Conservation (phyloP, 2,329 filamentous ascomycete species). For the Penicillium sp. region DNA sequence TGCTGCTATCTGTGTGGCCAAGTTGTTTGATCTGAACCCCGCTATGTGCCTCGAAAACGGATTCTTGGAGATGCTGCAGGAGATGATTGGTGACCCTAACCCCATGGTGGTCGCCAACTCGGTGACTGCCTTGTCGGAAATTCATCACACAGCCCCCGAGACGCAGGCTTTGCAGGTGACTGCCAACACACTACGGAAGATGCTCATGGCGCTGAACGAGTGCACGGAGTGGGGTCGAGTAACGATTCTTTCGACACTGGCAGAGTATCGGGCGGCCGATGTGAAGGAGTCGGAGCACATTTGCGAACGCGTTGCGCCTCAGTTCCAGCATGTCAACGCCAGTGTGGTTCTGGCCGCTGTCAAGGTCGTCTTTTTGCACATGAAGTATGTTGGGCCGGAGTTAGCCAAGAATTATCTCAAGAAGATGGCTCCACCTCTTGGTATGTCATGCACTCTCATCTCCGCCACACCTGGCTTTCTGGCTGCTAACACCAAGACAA, state of each 20-base stretch:
- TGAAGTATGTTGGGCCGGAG: conserved; percentile 79
- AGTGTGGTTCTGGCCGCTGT: conserved; percentile 97
- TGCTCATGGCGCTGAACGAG: conserved; percentile 94
- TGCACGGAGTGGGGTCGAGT: conserved; percentile 98
- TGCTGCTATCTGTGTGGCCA: conserved; percentile 94
- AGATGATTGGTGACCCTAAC: conserved; percentile 95
- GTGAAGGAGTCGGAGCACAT: conserved; percentile 97
- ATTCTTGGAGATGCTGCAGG: conserved; percentile 89
- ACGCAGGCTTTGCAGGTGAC: conserved; percentile 84
- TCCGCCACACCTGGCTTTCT: background rate
- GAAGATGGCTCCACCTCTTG: conserved; percentile 96
- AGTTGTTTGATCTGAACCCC: conserved; percentile 94
- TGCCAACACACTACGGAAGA: conserved; percentile 82
- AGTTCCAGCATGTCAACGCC: conserved; percentile 98
- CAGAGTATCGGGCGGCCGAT: conserved; percentile 83
- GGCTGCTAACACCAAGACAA: conserved; percentile 43
- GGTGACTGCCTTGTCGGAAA: conserved; percentile 90
- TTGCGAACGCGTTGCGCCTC: conserved; percentile 90
- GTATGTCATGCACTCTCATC: conserved; percentile 51
- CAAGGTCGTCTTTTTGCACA: conserved; percentile 96
- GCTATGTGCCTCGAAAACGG: conserved; percentile 93
- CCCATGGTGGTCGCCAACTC: conserved; percentile 99
- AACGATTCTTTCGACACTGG: conserved; percentile 85
- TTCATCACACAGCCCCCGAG: conserved; percentile 85
- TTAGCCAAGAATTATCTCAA: conserved; percentile 83